Base-by-base conservation (phyloP, 345 rosid genomes). In the Stellera chamaejasme region DNA sequence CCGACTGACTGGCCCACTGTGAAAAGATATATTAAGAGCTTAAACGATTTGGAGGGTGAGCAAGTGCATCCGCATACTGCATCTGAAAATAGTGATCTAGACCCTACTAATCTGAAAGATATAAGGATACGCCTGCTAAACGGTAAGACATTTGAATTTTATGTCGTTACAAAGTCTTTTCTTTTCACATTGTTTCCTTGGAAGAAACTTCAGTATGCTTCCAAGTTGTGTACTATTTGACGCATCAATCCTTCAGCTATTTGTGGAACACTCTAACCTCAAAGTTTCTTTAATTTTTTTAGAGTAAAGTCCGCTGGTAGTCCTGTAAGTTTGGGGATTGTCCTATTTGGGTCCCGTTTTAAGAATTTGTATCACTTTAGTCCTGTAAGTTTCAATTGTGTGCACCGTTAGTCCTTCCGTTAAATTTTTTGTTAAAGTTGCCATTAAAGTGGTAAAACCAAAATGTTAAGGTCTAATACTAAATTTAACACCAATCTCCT, bases 1-100 rank as follows among this genome's bases (percentile, higher is more conserved):
- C 97, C 97, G 69, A 85, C 78, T 56, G 99, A 92, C 67, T 92
- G 99, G 99, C 74, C 84, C 32, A 81, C 91, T 16, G 93, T 92
- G 53, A 79, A 84, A 68, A 81, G 73, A 59, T 84, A 86, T 49
- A 86, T 89, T 52, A 15, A 72, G 57, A 78, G 86, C 82, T 67
- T 92, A 54, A 66, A 88, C 61, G 62, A 77, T 71, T 65, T 82
- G 73, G 90, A 82, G 52, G 95, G 71, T 68, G 82, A 58, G 54
- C 55, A 43, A 13, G 69, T 69, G 44, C 90, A 88, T 63, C 96
- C 96, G 67, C 84, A 80, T 66, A 49, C 59, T 63, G 61, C 73
- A 51, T 59, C 80, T 50, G 76, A 68, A 59, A 43, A 56, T 69
- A 82, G 73, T 11, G 45, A 62, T 48, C 85, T 82, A 50, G 87